phyloP scores from a whole-genome alignment of 305 asterid genomes.

The Rubia balearica region DNA sequence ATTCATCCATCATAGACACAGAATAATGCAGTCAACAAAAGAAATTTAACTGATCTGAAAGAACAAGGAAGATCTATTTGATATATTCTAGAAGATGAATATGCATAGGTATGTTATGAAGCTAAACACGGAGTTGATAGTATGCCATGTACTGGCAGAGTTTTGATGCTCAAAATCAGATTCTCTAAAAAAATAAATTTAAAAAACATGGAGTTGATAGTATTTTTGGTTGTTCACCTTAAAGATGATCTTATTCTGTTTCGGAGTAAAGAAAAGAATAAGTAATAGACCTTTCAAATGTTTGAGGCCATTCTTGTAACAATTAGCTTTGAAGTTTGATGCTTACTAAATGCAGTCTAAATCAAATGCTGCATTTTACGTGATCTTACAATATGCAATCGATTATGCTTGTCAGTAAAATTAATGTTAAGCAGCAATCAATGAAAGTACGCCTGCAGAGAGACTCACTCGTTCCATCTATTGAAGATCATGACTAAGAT shows the following conservation, averaged over 20 bases:
- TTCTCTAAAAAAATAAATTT: too few relatives aligned
- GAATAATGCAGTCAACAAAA: background rate
- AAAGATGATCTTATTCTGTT: background rate
- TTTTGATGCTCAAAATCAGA: too few relatives aligned
- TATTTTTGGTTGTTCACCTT: background rate
- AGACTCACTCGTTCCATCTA: constrained; percentile 80
- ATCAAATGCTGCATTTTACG: background rate
- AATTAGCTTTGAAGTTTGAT: background rate
- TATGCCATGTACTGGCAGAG: too few relatives aligned
- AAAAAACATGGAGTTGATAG: background rate
- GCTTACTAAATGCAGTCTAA: constrained; percentile 1
- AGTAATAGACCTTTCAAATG: background rate
- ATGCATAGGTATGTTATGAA: background rate
- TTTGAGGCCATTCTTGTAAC: background rate
- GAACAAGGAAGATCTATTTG: background rate
- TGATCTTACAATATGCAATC: background rate
- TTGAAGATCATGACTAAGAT: constrained; percentile 73
- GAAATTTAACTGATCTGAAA: background rate
- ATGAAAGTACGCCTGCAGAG: constrained; percentile 1
- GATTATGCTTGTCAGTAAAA: background rate
- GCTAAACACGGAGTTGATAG: background rate
- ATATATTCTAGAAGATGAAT: background rate
- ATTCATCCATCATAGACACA: too few relatives aligned
- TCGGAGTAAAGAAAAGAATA: background rate
- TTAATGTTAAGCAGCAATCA: background rate